Base-by-base conservation (phyloP, 2,329 filamentous ascomycete genomes). In the Biscogniauxia mediterranea region DNA sequence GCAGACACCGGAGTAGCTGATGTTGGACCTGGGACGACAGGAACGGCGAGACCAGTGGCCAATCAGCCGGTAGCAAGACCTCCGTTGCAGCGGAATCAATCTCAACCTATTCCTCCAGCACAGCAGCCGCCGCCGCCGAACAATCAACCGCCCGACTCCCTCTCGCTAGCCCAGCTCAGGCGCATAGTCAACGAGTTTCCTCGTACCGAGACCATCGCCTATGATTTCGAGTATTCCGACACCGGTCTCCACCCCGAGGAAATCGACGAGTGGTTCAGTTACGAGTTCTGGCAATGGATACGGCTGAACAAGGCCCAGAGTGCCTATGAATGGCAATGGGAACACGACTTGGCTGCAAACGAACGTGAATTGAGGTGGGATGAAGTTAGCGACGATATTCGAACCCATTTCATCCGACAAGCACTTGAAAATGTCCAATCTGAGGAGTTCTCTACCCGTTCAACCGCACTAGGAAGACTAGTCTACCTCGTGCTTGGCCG, bases 181-280 rank as follows among this genome's bases (percentile, higher is more conserved):
- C 86, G 85, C 66, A 84, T 93, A 58, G 89, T 93, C 19, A 85
- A 87, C 64, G 90, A 93, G 61, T 87, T 92, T 67, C 89, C 89
- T 17, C 86, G 85, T 65, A 73, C 82, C 56, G 90, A 93, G 66
- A 85, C 89, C 55, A 81, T 84, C 52, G 86, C 87, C 11, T 99
- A 99, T 80, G 93, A 95, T 63, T 99, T 97, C 74, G 85, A 85
- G 65, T 94, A 94, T 77, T 80, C 84, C 25, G 90, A 94, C 75
- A 84, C 85, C 59, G 88, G 89, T 21, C 80, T 86, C 0, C 89
- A 96, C 69, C 87, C 91, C 19, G 92, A 95, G 65, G 95, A 99
- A 79, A 83, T 99, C 54, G 92, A 98, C 73, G 95, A 99, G 78
- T 99, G 95, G 95, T 99, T 99, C 76, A 88, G 89, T 57, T 97